Evolutionary conservation across 23 red algal genomes (phyloP), one percentile per base, ranked within the genome.

Genomic region (Pyropia yezoensis): DNA sequence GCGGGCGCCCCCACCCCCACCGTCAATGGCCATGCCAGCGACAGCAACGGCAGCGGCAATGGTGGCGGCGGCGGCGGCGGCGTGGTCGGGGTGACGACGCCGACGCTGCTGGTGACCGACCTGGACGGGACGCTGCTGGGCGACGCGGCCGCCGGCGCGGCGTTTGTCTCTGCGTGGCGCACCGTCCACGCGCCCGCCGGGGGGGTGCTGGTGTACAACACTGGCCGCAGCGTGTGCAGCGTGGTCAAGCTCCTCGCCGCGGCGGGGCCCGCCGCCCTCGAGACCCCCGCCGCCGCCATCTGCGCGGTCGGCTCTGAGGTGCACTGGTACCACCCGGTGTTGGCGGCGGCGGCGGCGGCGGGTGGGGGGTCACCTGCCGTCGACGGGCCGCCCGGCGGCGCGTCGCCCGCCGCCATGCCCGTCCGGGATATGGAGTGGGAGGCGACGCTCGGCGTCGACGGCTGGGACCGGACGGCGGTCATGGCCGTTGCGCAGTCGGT

Each of bases 71-170:
- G 11, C 11, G 39, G 11, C 39, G 39, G 9, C 11, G 39, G 39
- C 39, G 39, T 47, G 4, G 39, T 11, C 39, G 39, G 39, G 39
- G 39, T 47, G 39, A 47, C 39, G 39, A 47, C 39, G 39, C 39
- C 39, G 4, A 13, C 50, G 7, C 7, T 66, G 63, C 7, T 66
- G 19, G 63, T 66, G 20, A 49, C 63, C 0, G 63, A 66, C 12
- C 63, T 66, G 4, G 63, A 66, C 26, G 63, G 63, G 18, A 66
- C 63, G 27, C 21, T 66, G 63, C 32, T 66, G 6, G 63, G 63
- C 21, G 63, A 66, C 12, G 63, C 18, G 18, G 21, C 32, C 18
- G 63, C 33, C 18, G 26, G n/a, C 4, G 18, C 21, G 7, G 63
- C 18, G 33, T 66, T 66, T 51, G 18, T 51, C 21, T 7, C 18